Base-by-base conservation (phyloP, 805 yeast species). In the Saccharomyces mikatae region DNA sequence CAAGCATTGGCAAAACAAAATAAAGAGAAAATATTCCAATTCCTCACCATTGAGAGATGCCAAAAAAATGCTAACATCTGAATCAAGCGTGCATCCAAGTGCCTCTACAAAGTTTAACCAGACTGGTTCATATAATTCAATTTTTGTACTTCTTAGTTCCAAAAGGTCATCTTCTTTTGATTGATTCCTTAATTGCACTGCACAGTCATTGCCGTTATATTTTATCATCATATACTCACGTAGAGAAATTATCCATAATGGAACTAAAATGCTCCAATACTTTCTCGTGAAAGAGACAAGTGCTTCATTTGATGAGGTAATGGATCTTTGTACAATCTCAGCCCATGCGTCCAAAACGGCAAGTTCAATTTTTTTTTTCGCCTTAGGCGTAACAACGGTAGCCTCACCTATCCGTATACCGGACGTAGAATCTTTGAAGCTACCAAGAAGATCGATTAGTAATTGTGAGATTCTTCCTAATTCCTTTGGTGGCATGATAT, bases 51-150 rank as follows among this genome's bases (percentile, higher is more conserved):
- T 78, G 48, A 88, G 67, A 36, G 81, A 74, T 1, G 74, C 71
- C 5, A 73, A 67, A 21, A 86, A 74, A 11, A 75, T 65, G 0
- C 69, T 60, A 1, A 76, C 72, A 57, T 84, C 76, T 22, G 72
- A 74, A 46, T 82, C 82, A 46, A 86, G 74, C 44, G 87, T 74
- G 8, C 82, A 73, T 13, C 94, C 84, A 58, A 90, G 74, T 0
- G 88, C 96, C 51, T 86, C 85, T 9, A 87, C 82, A 57, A 89
- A 77, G 60, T 85, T 87, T 41, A 86, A 72, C 96, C 97, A 90
- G 41, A 86, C 47, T 68, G 68, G 27, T 71, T 75, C 53, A 78
- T 65, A 62, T 74, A 78, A 30, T 76, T 53, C 60, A 14, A 63
- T 28, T 50, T 61, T 61, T 1, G 59, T 55, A 32, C 52, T 53